Base-by-base conservation (phyloP, 2,329 filamentous ascomycete species). In the Neonectria faginata region DNA sequence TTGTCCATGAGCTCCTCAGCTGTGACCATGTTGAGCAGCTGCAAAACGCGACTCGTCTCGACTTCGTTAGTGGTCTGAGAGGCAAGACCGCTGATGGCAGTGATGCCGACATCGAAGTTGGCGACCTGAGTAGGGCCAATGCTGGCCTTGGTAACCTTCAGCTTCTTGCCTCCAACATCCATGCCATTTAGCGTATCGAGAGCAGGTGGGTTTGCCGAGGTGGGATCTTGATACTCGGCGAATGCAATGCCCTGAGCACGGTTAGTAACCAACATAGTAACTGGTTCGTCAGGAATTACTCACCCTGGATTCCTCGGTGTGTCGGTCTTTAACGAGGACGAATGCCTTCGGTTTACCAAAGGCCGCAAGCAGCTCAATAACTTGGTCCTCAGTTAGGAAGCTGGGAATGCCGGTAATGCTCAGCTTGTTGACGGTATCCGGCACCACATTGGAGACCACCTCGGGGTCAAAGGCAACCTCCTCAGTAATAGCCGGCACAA, bases 1-100 rank as follows among this genome's bases (percentile, higher is more conserved):
- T 90, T 90, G 76, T 98, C 94, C 80, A 97, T 89, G 25, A 99
- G 84, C 80, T 99, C 96, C 73, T 99, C 96, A 0, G 94, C 86
- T 0, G 96, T 99, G 39, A 99, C 95, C 96, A 99, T 99, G 83
- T 99, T 99, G 75, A 99, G 88, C 66, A 99, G 84, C 80, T 97
- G 95, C 65, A 99, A 79, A 16, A 99, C 95, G 60, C 92, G 88
- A 69, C 92, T 92, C 65, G 91, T 89, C 71, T 97, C 94, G 36
- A 92, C 84, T 65, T 94, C 92, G 60, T 86, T 86, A 41, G 92
- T 91, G 3, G 90, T 93, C 20, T 96, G 97, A 62, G 95, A 94
- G 41, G 96, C 96, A 73, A 99, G 92, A 88, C 97, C 94, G 55
- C 94, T 97, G 90, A 99, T 98, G 67, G 96, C 96, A 72, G 96